phyloP scores from a whole-genome alignment of 352 stramenopile species.

The Phytophthora uliginosa region DNA sequence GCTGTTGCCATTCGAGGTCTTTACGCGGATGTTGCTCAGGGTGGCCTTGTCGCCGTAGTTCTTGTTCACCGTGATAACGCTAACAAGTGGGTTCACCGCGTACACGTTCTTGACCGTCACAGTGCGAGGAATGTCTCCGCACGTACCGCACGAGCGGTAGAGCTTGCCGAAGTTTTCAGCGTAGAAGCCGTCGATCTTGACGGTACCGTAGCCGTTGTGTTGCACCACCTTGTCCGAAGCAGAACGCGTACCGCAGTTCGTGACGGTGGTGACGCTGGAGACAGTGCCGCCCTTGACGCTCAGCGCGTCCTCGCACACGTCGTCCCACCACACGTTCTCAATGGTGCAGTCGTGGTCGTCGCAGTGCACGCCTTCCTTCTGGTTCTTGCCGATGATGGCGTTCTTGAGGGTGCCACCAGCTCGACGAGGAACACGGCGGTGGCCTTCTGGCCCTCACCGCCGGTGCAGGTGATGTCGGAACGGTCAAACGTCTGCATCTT shows the following conservation, averaged over 20 bases:
- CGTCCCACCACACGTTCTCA: slow-evolving; percentile 26
- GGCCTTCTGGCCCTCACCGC: not conserved
- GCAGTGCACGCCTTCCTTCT: slow-evolving; percentile 25
- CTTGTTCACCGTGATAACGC: slow-evolving; percentile 49
- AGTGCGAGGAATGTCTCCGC: slow-evolving; percentile 32
- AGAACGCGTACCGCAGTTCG: slow-evolving; percentile 32
- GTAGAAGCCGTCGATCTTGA: slow-evolving; percentile 28
- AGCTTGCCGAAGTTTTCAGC: slow-evolving; percentile 26
- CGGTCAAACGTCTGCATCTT: slow-evolving; percentile 71
- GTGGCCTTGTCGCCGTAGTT: slow-evolving; percentile 46
- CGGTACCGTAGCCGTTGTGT: slow-evolving; percentile 30
- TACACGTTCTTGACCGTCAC: slow-evolving; percentile 44
- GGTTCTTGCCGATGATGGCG: slow-evolving; percentile 28
- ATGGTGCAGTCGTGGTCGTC: slow-evolving; percentile 23
- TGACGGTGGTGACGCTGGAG: slow-evolving; percentile 35
- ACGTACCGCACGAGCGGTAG: slow-evolving; percentile 29
- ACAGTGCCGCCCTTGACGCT: slow-evolving; percentile 45
- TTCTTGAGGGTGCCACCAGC: slow-evolving; percentile 10
- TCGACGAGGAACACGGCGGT: not conserved
- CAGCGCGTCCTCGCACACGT: slow-evolving; percentile 33
- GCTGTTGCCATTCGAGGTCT: slow-evolving; percentile 20
- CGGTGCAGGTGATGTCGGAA: slow-evolving; percentile 36
- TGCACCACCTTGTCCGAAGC: slow-evolving; percentile 59
- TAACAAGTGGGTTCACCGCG: slow-evolving; percentile 36
- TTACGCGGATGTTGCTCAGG: slow-evolving; percentile 39